These are phyloP conservation scores for Aspergillus wentii DNA, from an alignment of 495 filamentous ascomycete genomes.

Conservation along the genomic window DNA sequence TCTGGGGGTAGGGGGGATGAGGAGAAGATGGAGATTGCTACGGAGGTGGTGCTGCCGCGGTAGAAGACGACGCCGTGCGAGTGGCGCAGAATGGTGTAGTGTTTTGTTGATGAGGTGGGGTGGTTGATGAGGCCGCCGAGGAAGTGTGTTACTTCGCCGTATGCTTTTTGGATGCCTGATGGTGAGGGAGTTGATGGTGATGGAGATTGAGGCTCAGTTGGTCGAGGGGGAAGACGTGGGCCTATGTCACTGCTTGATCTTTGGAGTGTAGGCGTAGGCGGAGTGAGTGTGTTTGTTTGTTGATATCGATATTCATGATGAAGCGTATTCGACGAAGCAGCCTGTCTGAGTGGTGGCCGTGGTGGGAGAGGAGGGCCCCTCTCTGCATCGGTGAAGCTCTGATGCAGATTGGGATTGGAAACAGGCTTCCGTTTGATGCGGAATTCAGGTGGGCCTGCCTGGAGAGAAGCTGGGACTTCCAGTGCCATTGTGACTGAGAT, in stretches of 20 bases:
- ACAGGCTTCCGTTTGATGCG: slow-evolving; percentile 21
- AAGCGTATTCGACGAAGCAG: not conserved
- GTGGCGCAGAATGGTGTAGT: slow-evolving; percentile 63
- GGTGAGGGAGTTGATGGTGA: slow-evolving; percentile 7
- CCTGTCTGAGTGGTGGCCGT: slow-evolving; percentile 12
- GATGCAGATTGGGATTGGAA: slow-evolving; percentile 19
- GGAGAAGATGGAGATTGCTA: slow-evolving; percentile 58
- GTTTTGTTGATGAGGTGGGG: slow-evolving; percentile 59
- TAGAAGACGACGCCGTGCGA: slow-evolving; percentile 60
- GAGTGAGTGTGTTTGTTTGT: slow-evolving; percentile 4
- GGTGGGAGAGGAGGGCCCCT: slow-evolving; percentile 7
- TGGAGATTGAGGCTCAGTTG: slow-evolving; percentile 5
- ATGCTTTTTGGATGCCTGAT: slow-evolving; percentile 32
- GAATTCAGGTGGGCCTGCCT: slow-evolving; percentile 15
- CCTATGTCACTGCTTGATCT: not conserved
- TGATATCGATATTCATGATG: slow-evolving; percentile 11
- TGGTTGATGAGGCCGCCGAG: slow-evolving; percentile 58
- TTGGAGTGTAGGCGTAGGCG: not conserved
- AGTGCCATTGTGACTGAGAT: too few species aligned
- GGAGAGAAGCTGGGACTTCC: too few species aligned
- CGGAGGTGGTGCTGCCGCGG: slow-evolving; percentile 55
- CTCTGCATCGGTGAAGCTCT: slow-evolving; percentile 7
- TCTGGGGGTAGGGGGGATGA: slow-evolving; percentile 50
- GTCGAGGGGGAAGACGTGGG: slow-evolving; percentile 2
- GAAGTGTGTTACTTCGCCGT: slow-evolving; percentile 56